Percentiles rank a stretch among this genome's conserved stretches.
Conservation (phyloP, 2,329 filamentous ascomycete species). For the Neofusicoccum cordaticola region DNA sequence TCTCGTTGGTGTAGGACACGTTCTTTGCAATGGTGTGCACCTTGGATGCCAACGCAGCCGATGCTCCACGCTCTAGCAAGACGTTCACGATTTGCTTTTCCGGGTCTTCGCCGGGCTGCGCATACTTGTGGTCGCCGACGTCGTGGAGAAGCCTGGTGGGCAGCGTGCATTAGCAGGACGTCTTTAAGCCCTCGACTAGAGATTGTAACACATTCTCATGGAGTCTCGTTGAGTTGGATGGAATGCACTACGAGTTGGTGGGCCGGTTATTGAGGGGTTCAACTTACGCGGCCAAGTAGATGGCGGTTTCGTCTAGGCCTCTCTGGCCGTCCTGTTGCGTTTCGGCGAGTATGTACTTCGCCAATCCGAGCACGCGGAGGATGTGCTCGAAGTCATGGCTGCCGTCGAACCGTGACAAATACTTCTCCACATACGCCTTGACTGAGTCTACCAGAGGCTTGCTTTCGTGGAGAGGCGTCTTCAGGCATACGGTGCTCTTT, state of each 20-base stretch:
- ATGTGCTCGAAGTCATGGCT: constrained; percentile 90
- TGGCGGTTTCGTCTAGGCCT: constrained; percentile 52
- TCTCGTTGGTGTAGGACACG: constrained; percentile 76
- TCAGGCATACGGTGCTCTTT: constrained; percentile 48
- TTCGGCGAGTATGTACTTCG: constrained; percentile 62
- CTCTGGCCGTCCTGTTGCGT: constrained; percentile 31
- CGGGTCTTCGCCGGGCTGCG: constrained; percentile 52
- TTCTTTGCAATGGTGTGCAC: constrained; percentile 72
- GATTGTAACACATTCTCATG: too few species aligned
- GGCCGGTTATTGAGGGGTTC: not conserved
- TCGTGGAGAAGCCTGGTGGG: constrained; percentile 68
- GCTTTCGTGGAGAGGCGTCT: constrained; percentile 15
- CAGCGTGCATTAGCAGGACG: not conserved
- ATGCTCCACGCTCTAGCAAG: constrained; percentile 57
- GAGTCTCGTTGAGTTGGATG: too few species aligned
- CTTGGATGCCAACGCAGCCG: constrained; percentile 57
- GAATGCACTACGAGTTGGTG: too few species aligned
- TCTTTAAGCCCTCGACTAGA: too few species aligned
- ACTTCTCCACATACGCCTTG: constrained; percentile 31
- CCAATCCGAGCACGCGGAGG: constrained; percentile 71
- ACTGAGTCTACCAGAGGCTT: constrained; percentile 29
- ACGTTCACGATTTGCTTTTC: constrained; percentile 56
- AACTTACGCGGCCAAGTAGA: constrained; percentile 62
- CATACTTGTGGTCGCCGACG: constrained; percentile 82
- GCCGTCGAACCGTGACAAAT: constrained; percentile 43